Evolutionary conservation across 2,329 filamentous ascomycete species (phyloP).

Genomic region (Nannizziopsis barbatae): DNA sequence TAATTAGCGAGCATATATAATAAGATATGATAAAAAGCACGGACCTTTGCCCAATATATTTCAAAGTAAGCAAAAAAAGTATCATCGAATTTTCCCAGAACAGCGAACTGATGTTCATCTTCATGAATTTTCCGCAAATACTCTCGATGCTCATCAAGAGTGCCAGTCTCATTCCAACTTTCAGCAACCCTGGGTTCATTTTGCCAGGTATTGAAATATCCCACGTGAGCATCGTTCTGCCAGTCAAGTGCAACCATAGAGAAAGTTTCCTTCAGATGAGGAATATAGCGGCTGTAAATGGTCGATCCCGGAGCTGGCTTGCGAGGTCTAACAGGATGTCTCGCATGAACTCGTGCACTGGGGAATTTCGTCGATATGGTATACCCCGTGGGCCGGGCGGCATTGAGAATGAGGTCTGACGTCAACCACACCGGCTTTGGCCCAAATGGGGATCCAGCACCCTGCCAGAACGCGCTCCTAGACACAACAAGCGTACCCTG

Average conservation of each 20-base stretch:
- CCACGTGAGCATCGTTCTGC: slow-evolving; percentile 51
- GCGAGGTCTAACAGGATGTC: slow-evolving; percentile 58
- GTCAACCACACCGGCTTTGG: slow-evolving; percentile 52
- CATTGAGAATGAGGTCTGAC: slow-evolving; percentile 27
- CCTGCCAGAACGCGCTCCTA: slow-evolving; percentile 56
- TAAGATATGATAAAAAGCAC: slow-evolving; percentile 10
- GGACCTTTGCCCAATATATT: slow-evolving; percentile 62
- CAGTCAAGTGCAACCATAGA: slow-evolving; percentile 66
- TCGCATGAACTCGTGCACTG: slow-evolving; percentile 44
- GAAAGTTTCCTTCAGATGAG: slow-evolving; percentile 63
- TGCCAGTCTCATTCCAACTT: slow-evolving; percentile 71
- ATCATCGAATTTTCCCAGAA: slow-evolving; percentile 62
- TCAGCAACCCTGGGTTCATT: slow-evolving; percentile 71
- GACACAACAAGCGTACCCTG: slow-evolving; percentile 39
- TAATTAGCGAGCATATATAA: slow-evolving; percentile 9
- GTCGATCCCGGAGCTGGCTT: slow-evolving; percentile 61
- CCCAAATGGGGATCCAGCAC: slow-evolving; percentile 56
- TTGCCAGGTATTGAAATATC: slow-evolving; percentile 67
- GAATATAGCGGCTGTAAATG: slow-evolving; percentile 68
- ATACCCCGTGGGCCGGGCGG: slow-evolving; percentile 24
- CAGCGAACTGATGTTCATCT: slow-evolving; percentile 59
- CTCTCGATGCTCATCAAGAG: slow-evolving; percentile 59
- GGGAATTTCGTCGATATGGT: slow-evolving; percentile 41
- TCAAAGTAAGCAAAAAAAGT: slow-evolving; percentile 67
- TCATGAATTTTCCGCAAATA: slow-evolving; percentile 58